These are phyloP conservation scores for Kregervanrija fluxuum DNA, from an alignment of 805 yeast genomes.

Conservation along the genomic window DNA sequence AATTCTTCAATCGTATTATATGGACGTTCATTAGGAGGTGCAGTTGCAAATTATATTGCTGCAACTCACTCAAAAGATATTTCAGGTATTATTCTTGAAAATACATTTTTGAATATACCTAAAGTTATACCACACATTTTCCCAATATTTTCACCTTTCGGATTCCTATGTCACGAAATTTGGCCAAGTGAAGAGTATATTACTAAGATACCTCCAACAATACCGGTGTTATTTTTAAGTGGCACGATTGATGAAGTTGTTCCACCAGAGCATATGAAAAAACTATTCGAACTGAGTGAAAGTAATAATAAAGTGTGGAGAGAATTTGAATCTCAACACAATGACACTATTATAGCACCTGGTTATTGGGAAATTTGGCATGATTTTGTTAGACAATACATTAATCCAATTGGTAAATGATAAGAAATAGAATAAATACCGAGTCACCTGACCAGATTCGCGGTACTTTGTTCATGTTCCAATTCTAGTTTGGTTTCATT, in stretches of 20 bases:
- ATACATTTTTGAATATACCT: constrained; percentile 72
- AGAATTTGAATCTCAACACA: constrained; percentile 63
- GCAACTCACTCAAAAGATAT: constrained; percentile 33
- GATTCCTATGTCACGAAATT: constrained; percentile 61
- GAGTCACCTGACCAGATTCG: no score
- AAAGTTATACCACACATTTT: constrained; percentile 69
- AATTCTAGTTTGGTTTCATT: no score
- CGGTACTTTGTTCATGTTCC: no score
- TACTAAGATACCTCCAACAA: constrained; percentile 36
- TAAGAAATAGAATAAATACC: no score
- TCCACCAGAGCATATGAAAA: constrained; percentile 77
- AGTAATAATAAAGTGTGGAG: not conserved
- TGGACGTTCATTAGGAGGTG: constrained; percentile 94
- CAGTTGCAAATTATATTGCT: constrained; percentile 81
- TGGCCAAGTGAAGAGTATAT: constrained; percentile 77
- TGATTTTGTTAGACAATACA: constrained; percentile 42
- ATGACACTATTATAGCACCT: constrained; percentile 70
- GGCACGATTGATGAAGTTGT: constrained; percentile 84
- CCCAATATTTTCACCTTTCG: constrained; percentile 53
- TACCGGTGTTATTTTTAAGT: constrained; percentile 65
- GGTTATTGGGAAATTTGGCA: constrained; percentile 71
- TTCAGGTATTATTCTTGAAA: constrained; percentile 70
- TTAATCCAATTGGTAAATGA: constrained; percentile 14
- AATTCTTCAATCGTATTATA: constrained; percentile 56
- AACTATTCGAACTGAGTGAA: constrained; percentile 31